These are phyloP conservation scores for Epichloe aotearoae DNA, from an alignment of 2,329 filamentous ascomycete species.

Conservation along the genomic window DNA sequence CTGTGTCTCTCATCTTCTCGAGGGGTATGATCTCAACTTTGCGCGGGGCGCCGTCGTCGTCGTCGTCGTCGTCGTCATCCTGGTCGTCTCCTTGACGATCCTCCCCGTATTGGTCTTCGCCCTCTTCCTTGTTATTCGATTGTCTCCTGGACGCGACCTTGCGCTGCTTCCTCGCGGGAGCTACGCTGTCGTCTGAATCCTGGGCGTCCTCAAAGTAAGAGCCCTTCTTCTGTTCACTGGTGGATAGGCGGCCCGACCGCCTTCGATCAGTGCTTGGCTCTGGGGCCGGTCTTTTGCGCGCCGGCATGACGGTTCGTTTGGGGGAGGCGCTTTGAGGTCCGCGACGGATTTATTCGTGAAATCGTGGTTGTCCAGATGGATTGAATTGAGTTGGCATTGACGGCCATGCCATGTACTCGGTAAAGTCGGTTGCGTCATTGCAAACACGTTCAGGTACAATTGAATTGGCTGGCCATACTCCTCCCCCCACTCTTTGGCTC, in stretches of 20 bases:
- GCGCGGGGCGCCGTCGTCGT: slow-evolving; percentile 23
- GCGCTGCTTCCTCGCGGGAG: slow-evolving; percentile 15
- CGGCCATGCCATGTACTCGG: fast-evolving
- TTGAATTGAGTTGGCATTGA: too few species aligned
- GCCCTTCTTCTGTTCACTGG: slow-evolving; percentile 35
- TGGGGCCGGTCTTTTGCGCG: background rate
- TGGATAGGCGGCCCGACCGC: slow-evolving; percentile 34
- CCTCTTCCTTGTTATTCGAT: slow-evolving; percentile 1
- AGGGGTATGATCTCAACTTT: slow-evolving; percentile 23
- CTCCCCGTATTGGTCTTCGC: slow-evolving; percentile 14
- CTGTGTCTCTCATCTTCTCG: slow-evolving; percentile 21
- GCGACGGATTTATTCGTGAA: background rate
- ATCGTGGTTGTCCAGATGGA: background rate
- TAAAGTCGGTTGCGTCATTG: slow-evolving; percentile 5
- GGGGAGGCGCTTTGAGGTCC: background rate
- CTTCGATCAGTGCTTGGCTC: slow-evolving; percentile 18
- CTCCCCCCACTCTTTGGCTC: background rate
- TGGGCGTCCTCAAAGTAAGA: slow-evolving; percentile 32
- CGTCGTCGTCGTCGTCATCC: slow-evolving; percentile 18
- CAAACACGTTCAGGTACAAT: background rate
- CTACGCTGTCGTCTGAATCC: slow-evolving; percentile 6
- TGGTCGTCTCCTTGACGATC: slow-evolving; percentile 10
- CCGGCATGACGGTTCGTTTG: background rate
- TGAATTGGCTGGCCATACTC: too few species aligned
- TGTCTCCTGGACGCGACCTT: slow-evolving; percentile 14